A percentile compares a stretch with the other conserved stretches of the same genome.
These are phyloP conservation scores for Tetrapisispora taiwanensis DNA, from an alignment of 805 yeast genomes.

Conservation along the genomic window DNA sequence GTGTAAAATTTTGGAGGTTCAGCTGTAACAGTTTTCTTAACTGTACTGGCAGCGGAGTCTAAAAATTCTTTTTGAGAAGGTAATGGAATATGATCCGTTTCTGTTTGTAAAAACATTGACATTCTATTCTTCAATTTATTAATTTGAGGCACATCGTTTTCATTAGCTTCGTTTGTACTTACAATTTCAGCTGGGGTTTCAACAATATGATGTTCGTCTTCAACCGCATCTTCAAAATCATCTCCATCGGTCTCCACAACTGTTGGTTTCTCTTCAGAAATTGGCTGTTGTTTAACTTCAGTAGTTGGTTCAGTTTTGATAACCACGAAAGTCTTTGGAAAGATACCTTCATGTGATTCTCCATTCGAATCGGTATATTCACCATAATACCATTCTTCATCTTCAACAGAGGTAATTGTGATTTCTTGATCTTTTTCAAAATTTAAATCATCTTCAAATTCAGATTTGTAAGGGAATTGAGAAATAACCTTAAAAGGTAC, in stretches of 20 bases:
- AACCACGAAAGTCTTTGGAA: conserved; percentile 78
- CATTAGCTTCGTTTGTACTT: neutral
- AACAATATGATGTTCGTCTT: neutral
- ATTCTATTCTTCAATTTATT: conserved; percentile 35
- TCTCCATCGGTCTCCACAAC: conserved; percentile 5
- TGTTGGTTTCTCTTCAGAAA: neutral
- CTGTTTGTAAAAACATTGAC: conserved; percentile 39
- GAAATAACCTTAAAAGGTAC: conserved; percentile 64
- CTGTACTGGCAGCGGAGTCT: conserved; percentile 21
- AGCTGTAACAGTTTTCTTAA: conserved; percentile 47
- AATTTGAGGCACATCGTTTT: neutral
- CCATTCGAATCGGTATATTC: conserved; percentile 39
- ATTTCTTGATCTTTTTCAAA: conserved; percentile 61
- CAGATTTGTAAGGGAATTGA: conserved; percentile 54
- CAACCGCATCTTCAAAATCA: neutral
- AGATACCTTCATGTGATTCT: conserved; percentile 52
- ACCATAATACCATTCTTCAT: conserved; percentile 88
- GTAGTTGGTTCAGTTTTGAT: neutral
- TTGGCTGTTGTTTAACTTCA: neutral
- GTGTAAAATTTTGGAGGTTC: conserved; percentile 52
- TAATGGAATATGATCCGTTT: conserved; percentile 39
- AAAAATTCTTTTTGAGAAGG: conserved; percentile 35
- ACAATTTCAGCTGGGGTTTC: neutral
- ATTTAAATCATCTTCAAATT: conserved; percentile 74
- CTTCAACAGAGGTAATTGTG: conserved; percentile 70